Evolutionary conservation across 805 yeast species (phyloP).

Genomic region (Wickerhamiella azymoides): DNA sequence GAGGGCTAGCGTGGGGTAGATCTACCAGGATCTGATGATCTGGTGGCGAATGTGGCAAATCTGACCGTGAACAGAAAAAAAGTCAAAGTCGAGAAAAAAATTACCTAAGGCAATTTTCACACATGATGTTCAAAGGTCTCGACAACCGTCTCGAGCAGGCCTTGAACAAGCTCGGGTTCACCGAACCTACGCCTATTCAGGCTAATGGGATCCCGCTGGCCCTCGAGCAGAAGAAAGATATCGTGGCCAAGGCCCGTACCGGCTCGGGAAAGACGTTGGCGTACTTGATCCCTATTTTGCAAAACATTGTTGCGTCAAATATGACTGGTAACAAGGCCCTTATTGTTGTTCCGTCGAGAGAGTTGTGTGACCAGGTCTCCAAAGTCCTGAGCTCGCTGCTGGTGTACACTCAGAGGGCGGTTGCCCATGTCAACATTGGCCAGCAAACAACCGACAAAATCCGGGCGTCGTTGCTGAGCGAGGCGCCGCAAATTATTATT

Average conservation of each 20-base stretch:
- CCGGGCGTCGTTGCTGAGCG: constrained; percentile 51
- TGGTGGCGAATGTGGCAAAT: too few relatives aligned
- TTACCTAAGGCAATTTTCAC: background rate
- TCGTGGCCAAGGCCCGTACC: constrained; percentile 85
- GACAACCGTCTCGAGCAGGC: constrained; percentile 82
- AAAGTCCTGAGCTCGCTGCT: constrained; percentile 56
- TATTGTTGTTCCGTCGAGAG: constrained; percentile 84
- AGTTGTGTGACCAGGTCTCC: constrained; percentile 73
- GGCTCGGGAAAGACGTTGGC: constrained; percentile 96
- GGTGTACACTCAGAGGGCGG: constrained; percentile 52
- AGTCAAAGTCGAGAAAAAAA: too few relatives aligned
- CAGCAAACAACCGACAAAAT: constrained; percentile 54
- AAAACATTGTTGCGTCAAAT: constrained; percentile 44
- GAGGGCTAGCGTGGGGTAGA: background rate
- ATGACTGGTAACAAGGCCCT: constrained; percentile 37
- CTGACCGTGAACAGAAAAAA: too few relatives aligned
- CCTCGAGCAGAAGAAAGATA: constrained; percentile 75
- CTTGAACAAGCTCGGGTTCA: constrained; percentile 61
- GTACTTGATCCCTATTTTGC: constrained; percentile 74
- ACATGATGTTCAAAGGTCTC: constrained; percentile 28
- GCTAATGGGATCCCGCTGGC: constrained; percentile 87
- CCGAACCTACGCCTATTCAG: constrained; percentile 81
- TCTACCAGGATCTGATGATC: too few relatives aligned
- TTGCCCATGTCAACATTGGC: constrained; percentile 53
- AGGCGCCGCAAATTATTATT: constrained; percentile 66